A percentile compares a stretch with the other conserved stretches of the same genome.
phyloP scores from a whole-genome alignment of 2,329 filamentous ascomycete genomes.

The Alternaria solani region DNA sequence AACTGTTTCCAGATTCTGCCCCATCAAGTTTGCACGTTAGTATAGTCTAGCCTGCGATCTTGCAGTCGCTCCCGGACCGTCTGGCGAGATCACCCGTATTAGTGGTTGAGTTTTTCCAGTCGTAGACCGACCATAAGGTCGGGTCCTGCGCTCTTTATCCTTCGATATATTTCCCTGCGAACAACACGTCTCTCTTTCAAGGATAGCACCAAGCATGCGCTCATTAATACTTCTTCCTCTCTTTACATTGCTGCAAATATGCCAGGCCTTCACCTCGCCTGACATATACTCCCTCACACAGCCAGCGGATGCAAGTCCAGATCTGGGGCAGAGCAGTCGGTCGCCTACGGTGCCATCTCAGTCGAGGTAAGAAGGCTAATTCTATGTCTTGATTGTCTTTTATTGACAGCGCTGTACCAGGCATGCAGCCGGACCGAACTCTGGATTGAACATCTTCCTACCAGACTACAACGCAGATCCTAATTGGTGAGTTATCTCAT shows the following conservation, averaged over 20 bases:
- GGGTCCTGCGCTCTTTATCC: not conserved
- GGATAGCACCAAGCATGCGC: slow-evolving; percentile 8
- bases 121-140: slow-evolving; percentile 10
- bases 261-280: slow-evolving; percentile 13
- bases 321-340: slow-evolving; percentile 2
- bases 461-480: slow-evolving; percentile 11
- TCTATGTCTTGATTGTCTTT: not conserved
- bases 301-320: slow-evolving; percentile 3
- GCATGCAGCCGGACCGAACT: slow-evolving; percentile 9
- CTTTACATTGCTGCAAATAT: slow-evolving; percentile 9
- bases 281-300: slow-evolving; percentile 12
- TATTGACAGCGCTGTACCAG: not conserved
- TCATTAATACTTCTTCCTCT: slow-evolving; percentile 9
- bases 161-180: not conserved
- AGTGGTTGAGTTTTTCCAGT: not conserved
- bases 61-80: not conserved
- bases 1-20: not conserved
- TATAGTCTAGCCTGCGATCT: slow-evolving; percentile 4
- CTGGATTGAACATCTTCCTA: slow-evolving; percentile 11
- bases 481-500: slow-evolving; percentile 4
- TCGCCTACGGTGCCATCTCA: slow-evolving; percentile 9
- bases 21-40: not conserved
- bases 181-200: not conserved
- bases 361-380: slow-evolving; percentile 6
- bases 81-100: slow-evolving; percentile 6